Percentiles rank a stretch among this genome's conserved stretches.
Evolutionary conservation across 2,329 filamentous ascomycete species (phyloP).

Genomic region (Pseudogymnoascus sp.): DNA sequence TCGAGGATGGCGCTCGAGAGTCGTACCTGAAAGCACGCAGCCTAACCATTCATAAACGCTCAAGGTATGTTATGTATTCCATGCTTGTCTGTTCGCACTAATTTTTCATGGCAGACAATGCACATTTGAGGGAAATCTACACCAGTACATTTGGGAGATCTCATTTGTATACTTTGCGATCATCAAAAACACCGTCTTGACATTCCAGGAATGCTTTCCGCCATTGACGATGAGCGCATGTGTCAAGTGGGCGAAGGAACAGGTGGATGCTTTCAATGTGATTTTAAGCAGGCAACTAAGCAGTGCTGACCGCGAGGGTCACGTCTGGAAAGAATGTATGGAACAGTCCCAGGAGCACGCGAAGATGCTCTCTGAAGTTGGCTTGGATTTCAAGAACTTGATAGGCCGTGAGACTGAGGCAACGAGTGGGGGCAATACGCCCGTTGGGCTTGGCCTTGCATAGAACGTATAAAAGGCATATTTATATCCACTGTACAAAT

Average conservation of each 20-base stretch:
- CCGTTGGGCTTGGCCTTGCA: background rate
- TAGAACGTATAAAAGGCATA: background rate
- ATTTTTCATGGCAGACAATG: slow-evolving; percentile 60
- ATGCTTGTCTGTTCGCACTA: slow-evolving; percentile 19
- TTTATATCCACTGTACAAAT: background rate
- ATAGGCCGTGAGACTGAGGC: slow-evolving; percentile 42
- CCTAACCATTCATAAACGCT: slow-evolving; percentile 69
- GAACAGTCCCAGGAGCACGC: slow-evolving; percentile 74
- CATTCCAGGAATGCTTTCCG: slow-evolving; percentile 81
- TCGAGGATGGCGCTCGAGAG: slow-evolving; percentile 80
- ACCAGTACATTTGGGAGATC: slow-evolving; percentile 87
- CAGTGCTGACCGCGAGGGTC: slow-evolving; percentile 67
- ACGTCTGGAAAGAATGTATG: slow-evolving; percentile 76
- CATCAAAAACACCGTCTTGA: slow-evolving; percentile 85
- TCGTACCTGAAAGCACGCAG: slow-evolving; percentile 75
- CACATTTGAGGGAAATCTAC: slow-evolving; percentile 88
- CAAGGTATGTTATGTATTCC: slow-evolving; percentile 51
- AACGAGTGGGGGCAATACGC: background rate
- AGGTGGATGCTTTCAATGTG: slow-evolving; percentile 83
- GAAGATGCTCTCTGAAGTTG: slow-evolving; percentile 70
- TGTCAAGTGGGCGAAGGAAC: slow-evolving; percentile 96
- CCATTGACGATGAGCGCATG: slow-evolving; percentile 83
- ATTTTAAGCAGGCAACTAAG: slow-evolving; percentile 78
- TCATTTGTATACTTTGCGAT: slow-evolving; percentile 94
- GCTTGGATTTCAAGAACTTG: slow-evolving; percentile 78